phyloP scores from a whole-genome alignment of 2,329 filamentous ascomycete genomes.

The Metarhizium brunneum region DNA sequence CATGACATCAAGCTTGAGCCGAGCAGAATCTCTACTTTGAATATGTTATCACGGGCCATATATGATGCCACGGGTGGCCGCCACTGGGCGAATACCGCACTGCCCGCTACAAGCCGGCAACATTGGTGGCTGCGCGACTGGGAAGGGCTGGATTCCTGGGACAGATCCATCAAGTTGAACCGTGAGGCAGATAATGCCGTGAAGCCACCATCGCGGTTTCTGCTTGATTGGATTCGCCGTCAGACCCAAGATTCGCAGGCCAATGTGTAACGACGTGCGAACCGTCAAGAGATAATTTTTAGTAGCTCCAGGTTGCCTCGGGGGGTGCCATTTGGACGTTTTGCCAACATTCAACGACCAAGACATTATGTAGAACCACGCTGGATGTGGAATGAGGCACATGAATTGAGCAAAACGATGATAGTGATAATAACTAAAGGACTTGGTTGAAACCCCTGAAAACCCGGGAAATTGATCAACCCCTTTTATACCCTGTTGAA shows the following conservation, averaged over 20 bases:
- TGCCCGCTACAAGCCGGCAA: neutral
- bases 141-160: neutral
- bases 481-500: too few relatives aligned
- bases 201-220: neutral
- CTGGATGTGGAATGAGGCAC: too few relatives aligned
- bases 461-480: too few relatives aligned
- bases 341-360: too few relatives aligned
- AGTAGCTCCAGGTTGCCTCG: too few relatives aligned
- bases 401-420: too few relatives aligned
- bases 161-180: neutral
- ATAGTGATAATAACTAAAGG: too few relatives aligned
- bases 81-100: neutral
- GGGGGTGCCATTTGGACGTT: too few relatives aligned
- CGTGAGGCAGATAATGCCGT: neutral
- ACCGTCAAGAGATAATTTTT: neutral
- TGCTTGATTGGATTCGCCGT: neutral
- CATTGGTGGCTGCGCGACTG: neutral
- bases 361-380: too few relatives aligned
- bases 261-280: neutral
- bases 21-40: neutral
- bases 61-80: neutral
- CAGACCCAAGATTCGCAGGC: neutral
- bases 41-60: neutral
- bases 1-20: neutral
- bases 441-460: too few relatives aligned